Conservation (phyloP, 1,139 yeast genomes). For the Hemisphaericaspora xylofermentans region DNA sequence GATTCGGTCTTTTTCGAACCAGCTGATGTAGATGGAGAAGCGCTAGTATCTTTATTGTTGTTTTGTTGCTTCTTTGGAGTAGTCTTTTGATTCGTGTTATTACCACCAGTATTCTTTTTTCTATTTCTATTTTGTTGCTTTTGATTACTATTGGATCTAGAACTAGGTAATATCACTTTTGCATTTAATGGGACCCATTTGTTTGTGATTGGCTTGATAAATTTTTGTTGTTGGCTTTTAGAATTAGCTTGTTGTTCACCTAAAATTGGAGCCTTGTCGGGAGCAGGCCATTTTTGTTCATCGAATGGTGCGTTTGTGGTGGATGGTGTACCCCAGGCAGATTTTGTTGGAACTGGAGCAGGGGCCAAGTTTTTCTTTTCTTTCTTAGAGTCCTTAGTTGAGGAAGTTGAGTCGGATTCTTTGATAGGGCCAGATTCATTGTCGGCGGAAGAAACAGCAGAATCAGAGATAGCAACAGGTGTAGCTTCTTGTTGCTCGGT, state of each 20-base stretch:
- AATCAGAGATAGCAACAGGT: slow-evolving; percentile 8
- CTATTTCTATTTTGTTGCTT: slow-evolving; percentile 34
- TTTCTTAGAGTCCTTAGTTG: slow-evolving; percentile 18
- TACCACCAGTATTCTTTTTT: slow-evolving; percentile 29
- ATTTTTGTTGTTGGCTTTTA: slow-evolving; percentile 41
- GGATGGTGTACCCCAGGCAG: slow-evolving; percentile 62
- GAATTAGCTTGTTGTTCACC: slow-evolving; percentile 18
- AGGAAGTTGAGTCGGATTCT: slow-evolving; percentile 3
- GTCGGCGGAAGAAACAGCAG: slow-evolving; percentile 4
- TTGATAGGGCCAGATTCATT: background rate
- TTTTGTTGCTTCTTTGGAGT: slow-evolving; percentile 11
- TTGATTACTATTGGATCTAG: slow-evolving; percentile 25
- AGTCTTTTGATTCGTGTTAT: slow-evolving; percentile 5
- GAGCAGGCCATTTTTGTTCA: slow-evolving; percentile 61
- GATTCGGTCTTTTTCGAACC: slow-evolving; percentile 6
- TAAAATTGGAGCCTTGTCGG: slow-evolving; percentile 33
- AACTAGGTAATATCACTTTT: slow-evolving; percentile 54
- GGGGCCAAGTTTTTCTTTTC: slow-evolving; percentile 57
- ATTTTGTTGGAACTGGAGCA: slow-evolving; percentile 72
- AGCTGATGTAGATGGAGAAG: slow-evolving; percentile 5
- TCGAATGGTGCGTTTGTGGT: slow-evolving; percentile 35
- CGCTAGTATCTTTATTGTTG: slow-evolving; percentile 1
- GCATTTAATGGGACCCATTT: slow-evolving; percentile 92
- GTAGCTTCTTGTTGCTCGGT: slow-evolving; percentile 5
- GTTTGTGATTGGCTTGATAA: slow-evolving; percentile 61